These are phyloP conservation scores for Crassisporium funariophilum DNA, from an alignment of 768 basidiomycete species.

Conservation along the genomic window DNA sequence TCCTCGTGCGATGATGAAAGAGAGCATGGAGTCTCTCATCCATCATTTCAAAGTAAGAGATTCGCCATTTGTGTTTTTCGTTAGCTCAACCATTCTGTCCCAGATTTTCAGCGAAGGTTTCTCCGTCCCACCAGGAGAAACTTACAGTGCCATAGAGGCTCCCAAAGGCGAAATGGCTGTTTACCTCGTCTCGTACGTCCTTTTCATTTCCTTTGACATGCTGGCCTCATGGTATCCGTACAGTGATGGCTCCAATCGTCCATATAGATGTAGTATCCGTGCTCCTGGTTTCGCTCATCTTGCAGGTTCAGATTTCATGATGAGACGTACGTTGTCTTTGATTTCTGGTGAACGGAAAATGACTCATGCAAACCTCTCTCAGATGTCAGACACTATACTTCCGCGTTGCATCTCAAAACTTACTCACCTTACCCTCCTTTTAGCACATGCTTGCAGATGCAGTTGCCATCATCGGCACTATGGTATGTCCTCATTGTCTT, in stretches of 20 bases:
- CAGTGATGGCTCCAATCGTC: constrained; percentile 93
- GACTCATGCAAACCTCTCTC: constrained; percentile 16
- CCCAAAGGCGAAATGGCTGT: constrained; percentile 99
- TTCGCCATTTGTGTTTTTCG: background rate
- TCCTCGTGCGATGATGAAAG: constrained; percentile 97
- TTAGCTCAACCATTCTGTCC: background rate
- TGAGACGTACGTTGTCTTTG: constrained; percentile 68
- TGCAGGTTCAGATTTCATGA: constrained; percentile 97
- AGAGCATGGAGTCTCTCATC: constrained; percentile 97
- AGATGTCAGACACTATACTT: constrained; percentile 42
- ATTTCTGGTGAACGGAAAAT: constrained; percentile 7
- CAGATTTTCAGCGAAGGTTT: constrained; percentile 96
- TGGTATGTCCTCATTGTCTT: constrained; percentile 56
- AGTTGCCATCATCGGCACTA: constrained; percentile 96
- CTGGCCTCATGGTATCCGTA: background rate
- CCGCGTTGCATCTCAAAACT: constrained; percentile 18
- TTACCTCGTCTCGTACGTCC: constrained; percentile 88
- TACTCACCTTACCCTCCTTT: constrained; percentile 18
- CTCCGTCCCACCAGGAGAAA: constrained; percentile 94
- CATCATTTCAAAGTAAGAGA: constrained; percentile 91
- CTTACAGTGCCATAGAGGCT: constrained; percentile 96
- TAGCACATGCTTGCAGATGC: constrained; percentile 92
- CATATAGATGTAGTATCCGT: constrained; percentile 96
- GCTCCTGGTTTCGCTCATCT: constrained; percentile 96
- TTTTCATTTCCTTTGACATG: background rate